Base-by-base conservation (phyloP, 2,329 filamentous ascomycete genomes). In the Periconia digitata region DNA sequence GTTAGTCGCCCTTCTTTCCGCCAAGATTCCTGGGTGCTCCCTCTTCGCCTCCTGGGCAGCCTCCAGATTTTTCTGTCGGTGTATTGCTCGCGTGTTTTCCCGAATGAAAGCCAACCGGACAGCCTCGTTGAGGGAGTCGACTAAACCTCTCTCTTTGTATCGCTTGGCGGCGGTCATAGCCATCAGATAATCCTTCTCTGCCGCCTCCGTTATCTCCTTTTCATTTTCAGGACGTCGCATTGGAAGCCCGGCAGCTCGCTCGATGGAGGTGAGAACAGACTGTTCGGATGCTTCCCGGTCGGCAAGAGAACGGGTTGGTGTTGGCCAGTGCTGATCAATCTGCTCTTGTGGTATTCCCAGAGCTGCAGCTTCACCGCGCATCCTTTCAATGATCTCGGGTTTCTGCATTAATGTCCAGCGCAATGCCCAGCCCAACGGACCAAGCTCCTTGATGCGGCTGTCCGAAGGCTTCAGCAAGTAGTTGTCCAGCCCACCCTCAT, bases 321-420 rank as follows among this genome's bases (percentile, higher is more conserved):
- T 56, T 5, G 63, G 66, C 67, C 66, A 66, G 43, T 68, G 62
- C 34, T 59, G 54, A 44, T 68, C 62, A 40, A 70, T 67, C 7
- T 56, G 59, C 10, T 61, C 60, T 40, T 79, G 75, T 5, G 81
- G 79, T 49, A 96, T 65, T 0, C 90, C 89, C 42, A 94, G 69
- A 17, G 75, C 75, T 49, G 77, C 74, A 51, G 90, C 78, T 75
- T 96, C 79, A 42, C 74, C 69, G 36, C 80, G 79, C 65, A 91
- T 89, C 56, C 82, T 77, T 57, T 81, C 79, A 69, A 85, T 84
- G 43, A 95, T 81, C 17, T 75, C 74, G 1, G 78, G 75, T 4
- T 85, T 91, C 75, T 92, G 89, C 86, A 96, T 90, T 52, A 99
- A 78, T 53, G 89, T 82, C 89, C 91, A 96, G 56, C 94, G 79